Percentiles rank a stretch among this genome's conserved stretches.
These are phyloP conservation scores for Colletotrichum shisoi DNA, from an alignment of 2,329 filamentous ascomycete species.

Conservation along the genomic window DNA sequence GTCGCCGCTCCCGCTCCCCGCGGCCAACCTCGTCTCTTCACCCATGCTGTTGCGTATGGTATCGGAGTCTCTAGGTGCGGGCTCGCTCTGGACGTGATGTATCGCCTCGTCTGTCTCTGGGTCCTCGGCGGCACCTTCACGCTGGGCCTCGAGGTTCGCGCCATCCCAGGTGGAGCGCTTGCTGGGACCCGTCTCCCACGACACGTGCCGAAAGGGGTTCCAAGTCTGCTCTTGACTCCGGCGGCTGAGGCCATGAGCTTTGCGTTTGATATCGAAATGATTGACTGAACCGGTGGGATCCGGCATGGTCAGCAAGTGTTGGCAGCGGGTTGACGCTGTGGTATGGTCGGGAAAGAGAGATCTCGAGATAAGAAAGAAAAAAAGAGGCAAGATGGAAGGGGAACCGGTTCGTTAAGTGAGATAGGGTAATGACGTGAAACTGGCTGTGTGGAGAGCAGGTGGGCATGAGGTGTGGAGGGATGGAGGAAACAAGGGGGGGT, in stretches of 20 bases:
- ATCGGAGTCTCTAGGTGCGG: constrained; percentile 43
- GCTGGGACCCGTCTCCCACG: constrained; percentile 46
- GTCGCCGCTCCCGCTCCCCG: constrained; percentile 40
- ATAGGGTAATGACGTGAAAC: constrained; percentile 38
- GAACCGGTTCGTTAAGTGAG: constrained; percentile 26
- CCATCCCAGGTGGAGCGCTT: constrained; percentile 50
- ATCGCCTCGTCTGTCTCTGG: constrained; percentile 46
- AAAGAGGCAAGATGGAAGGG: constrained; percentile 10
- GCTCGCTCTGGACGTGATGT: constrained; percentile 49
- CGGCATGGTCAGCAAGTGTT: constrained; percentile 32
- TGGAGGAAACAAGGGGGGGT: constrained; percentile 17
- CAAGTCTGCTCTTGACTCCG: constrained; percentile 50
- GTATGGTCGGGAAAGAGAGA: not conserved
- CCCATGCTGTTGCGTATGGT: constrained; percentile 41
- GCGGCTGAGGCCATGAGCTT: constrained; percentile 55
- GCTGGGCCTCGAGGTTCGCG: constrained; percentile 47
- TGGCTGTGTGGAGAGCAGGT: constrained; percentile 29
- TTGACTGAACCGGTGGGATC: constrained; percentile 52
- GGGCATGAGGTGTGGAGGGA: constrained; percentile 28
- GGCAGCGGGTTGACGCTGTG: not conserved
- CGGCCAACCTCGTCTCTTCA: constrained; percentile 34
- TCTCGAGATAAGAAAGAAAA: not conserved
- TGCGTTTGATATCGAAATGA: constrained; percentile 54
- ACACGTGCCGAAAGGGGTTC: constrained; percentile 57
- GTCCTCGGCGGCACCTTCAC: constrained; percentile 38